phyloP scores from a whole-genome alignment of 2,329 filamentous ascomycete genomes.

The Claviceps capensis region DNA sequence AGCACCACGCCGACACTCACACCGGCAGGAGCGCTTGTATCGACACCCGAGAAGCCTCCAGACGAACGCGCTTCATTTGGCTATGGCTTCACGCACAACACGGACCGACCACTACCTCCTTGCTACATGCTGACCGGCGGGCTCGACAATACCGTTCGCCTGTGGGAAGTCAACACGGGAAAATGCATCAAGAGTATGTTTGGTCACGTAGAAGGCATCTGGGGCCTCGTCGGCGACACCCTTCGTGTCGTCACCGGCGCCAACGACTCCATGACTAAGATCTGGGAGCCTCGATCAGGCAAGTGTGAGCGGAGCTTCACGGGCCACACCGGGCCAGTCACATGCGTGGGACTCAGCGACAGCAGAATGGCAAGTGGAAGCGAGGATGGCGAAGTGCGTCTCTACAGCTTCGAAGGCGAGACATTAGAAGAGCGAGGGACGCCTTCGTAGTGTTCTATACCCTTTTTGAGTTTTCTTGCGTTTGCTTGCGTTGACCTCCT shows the following conservation, averaged over 20 bases:
- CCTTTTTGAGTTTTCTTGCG: not conserved
- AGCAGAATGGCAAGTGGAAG: conserved; percentile 80
- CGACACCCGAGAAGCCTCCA: conserved; percentile 17
- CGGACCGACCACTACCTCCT: conserved; percentile 57
- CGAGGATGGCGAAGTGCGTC: conserved; percentile 80
- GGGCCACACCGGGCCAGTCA: conserved; percentile 81
- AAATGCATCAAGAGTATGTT: conserved; percentile 86
- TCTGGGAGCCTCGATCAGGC: conserved; percentile 83
- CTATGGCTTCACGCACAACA: conserved; percentile 45
- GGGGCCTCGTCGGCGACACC: conserved; percentile 81
- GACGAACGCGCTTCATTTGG: conserved; percentile 44
- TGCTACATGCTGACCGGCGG: conserved; percentile 89
- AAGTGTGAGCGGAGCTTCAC: conserved; percentile 88
- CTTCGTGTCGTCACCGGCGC: conserved; percentile 78
- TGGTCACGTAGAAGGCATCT: conserved; percentile 90
- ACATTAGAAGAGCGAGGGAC: conserved; percentile 36
- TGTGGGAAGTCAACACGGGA: conserved; percentile 80
- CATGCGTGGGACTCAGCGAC: conserved; percentile 84
- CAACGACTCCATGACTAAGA: conserved; percentile 88
- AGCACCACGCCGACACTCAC: conserved; percentile 25
- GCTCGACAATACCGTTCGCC: conserved; percentile 77
- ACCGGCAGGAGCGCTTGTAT: conserved; percentile 2
- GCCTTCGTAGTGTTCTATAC: conserved; percentile 24
- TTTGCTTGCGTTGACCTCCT: not conserved
- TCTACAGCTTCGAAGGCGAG: conserved; percentile 61